These are phyloP conservation scores for Xylaria longipes DNA, from an alignment of 495 filamentous ascomycete species.

Conservation along the genomic window DNA sequence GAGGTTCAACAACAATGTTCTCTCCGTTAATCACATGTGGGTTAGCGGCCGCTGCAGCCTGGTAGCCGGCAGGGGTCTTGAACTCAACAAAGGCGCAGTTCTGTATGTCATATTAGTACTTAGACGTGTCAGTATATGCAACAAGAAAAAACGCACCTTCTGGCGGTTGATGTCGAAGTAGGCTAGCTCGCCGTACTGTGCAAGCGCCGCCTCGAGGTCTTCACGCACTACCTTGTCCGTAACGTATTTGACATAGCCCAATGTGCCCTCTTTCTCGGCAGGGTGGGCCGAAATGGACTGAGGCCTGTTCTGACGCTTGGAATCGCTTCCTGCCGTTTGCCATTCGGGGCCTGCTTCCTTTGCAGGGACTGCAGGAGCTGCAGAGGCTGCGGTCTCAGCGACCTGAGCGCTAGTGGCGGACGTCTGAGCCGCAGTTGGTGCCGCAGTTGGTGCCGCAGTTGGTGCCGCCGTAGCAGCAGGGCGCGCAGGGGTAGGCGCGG, in stretches of 20 bases:
- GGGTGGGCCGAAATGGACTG: conserved; percentile 57
- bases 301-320: conserved; percentile 76
- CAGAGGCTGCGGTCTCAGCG: conserved; percentile 32
- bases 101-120: conserved; percentile 53
- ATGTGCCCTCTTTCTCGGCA: conserved; percentile 68
- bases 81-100: conserved; percentile 98
- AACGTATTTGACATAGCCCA: conserved; percentile 93
- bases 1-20: conserved; percentile 85
- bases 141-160: conserved; percentile 68
- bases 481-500: conserved; percentile 47
- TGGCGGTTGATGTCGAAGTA: conserved; percentile 88
- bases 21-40: conserved; percentile 84
- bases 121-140: conserved; percentile 15
- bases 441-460: conserved; percentile 35
- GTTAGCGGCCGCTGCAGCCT: conserved; percentile 81
- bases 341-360: conserved; percentile 65
- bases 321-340: conserved; percentile 84
- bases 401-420: conserved; percentile 35
- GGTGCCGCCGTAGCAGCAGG: conserved; percentile 36
- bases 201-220: conserved; percentile 68
- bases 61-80: conserved; percentile 74
- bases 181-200: conserved; percentile 76
- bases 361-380: conserved; percentile 27
- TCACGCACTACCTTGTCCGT: conserved; percentile 78
- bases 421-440: conserved; percentile 38